Evolutionary conservation across 225 moss, liverwort and hornwort genomes (phyloP), one percentile per base, ranked within the genome.

Genomic region (Pseudoscleropodium purum): DNA sequence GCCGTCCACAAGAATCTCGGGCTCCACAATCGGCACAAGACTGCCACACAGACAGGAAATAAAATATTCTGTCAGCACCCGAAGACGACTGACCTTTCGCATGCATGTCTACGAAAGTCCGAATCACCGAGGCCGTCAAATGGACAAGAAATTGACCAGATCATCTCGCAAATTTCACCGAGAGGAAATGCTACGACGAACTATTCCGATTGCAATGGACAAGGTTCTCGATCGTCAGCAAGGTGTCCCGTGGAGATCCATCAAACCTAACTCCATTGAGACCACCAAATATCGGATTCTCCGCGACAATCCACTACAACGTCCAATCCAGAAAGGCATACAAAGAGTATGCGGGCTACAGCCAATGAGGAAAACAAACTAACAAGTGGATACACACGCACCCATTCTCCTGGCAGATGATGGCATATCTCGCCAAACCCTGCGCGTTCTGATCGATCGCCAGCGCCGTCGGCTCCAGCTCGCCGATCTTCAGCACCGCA

Each of bases 61-160:
- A 39, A 15, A 5, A 60, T 4, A 12, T 4, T 4, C 18, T 0
- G 80, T 80, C 60, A 80, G n/a, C 39, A 39, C 27, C 1, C 18
- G 18, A 27, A 26, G 9, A 56, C 26, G 26, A 79, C n/a, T 11
- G 15, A 57, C 4, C 80, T 0, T 27, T 18, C 39, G 2, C 1
- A 80, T 31, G 1, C 29, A 29, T 19, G 0, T 4, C 29, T 0
- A 7, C 12, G 13, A 1, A 80, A 60, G 39, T 0, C 0, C 60
- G 0, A 27, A 27, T 27, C 79, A 29, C n/a, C 26, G 2, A 79
- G 0, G 10, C n/a, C 27, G 57, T 18, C 79, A 17, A 57, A 79
- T 56, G 6, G 37, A 6, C 7, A 1, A 25, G 5, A 26, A 0
- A 2, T 29, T 0, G 0, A 60, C 10, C 39, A 37, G 60, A 41